Evolutionary conservation across 768 basidiomycete genomes (phyloP).

Genomic region (Mycena albidolilacea): DNA sequence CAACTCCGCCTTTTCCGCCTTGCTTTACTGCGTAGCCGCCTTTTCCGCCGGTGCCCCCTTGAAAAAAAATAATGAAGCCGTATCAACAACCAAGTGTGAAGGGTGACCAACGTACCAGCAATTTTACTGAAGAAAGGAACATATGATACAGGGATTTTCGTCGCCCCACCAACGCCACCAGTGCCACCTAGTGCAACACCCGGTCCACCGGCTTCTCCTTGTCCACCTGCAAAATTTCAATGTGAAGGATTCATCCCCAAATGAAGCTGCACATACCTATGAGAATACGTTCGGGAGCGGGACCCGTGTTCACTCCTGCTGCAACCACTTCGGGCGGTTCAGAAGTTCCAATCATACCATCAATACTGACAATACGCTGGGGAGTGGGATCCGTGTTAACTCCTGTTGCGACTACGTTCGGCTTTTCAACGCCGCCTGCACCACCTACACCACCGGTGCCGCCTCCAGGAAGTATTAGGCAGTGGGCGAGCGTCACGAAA

Average conservation of each 20-base stretch:
- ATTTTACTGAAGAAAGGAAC: neutral
- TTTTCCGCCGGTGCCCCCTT: neutral
- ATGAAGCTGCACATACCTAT: neutral
- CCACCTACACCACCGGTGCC: neutral
- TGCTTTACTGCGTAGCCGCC: neutral
- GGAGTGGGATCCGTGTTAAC: no score
- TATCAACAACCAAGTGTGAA: neutral
- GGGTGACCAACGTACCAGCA: neutral
- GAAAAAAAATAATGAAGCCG: neutral
- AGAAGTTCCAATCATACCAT: neutral
- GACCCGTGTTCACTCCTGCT: conserved; percentile 3
- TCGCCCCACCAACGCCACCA: neutral
- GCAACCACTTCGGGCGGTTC: neutral
- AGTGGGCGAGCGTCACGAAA: neutral
- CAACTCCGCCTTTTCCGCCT: neutral
- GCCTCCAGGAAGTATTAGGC: neutral
- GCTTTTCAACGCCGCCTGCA: neutral
- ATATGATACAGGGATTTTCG: neutral
- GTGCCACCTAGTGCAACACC: neutral
- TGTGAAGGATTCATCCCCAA: neutral
- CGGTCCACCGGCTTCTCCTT: neutral
- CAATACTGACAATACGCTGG: neutral
- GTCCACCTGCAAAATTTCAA: neutral
- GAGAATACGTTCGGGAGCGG: neutral
- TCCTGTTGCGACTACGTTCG: no score